Evolutionary conservation across 176 grass and related monocot species (phyloP).

Genomic region (Zea luxurians): DNA sequence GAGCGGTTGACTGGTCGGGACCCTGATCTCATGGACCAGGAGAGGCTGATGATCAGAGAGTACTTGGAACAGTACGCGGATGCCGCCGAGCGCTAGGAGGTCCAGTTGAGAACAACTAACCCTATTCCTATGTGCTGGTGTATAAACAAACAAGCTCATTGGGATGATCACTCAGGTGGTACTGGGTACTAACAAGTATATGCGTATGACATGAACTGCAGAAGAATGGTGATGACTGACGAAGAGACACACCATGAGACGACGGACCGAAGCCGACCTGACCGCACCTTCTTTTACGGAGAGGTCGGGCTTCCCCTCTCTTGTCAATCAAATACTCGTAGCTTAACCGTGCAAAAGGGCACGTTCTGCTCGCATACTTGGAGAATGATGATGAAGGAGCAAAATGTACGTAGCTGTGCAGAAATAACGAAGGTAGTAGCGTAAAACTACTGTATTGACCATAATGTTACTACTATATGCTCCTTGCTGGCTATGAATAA

Average conservation of each 20-base stretch:
- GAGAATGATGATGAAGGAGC: not conserved
- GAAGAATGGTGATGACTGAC: not conserved
- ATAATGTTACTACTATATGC: slow-evolving; percentile 5
- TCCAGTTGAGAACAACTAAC: slow-evolving; percentile 14
- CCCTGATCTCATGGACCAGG: slow-evolving; percentile 57
- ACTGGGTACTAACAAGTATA: not conserved
- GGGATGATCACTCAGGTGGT: not conserved
- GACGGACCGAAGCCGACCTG: not conserved
- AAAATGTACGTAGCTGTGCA: not conserved
- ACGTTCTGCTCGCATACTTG: not conserved
- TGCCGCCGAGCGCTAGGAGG: slow-evolving; percentile 35
- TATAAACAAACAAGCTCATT: not conserved
- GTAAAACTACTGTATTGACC: not conserved
- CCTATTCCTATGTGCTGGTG: not conserved
- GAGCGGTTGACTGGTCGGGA: slow-evolving; percentile 57
- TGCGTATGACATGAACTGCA: not conserved
- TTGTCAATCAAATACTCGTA: slow-evolving; percentile 11
- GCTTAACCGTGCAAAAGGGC: slow-evolving; percentile 26
- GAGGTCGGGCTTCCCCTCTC: not conserved
- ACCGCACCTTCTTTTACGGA: not conserved
- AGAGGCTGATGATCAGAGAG: slow-evolving; percentile 77
- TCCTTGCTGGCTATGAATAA: not conserved
- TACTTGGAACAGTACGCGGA: slow-evolving; percentile 57
- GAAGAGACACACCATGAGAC: not conserved
- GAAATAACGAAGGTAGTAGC: not conserved